Conservation (phyloP, 2,329 filamentous ascomycete species). For the Beauveria medogensis region DNA sequence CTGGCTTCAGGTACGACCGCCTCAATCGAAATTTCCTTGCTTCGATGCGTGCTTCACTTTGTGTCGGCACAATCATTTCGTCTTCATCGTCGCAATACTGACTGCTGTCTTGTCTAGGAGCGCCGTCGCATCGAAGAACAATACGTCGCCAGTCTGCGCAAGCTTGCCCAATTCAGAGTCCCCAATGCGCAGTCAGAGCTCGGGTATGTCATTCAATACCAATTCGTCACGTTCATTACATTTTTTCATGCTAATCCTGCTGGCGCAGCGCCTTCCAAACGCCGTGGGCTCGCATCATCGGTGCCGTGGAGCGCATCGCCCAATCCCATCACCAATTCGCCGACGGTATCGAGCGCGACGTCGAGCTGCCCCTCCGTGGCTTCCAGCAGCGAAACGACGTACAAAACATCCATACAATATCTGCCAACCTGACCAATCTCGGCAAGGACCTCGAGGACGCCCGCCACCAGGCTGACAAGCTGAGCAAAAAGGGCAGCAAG, state of each 20-base stretch:
- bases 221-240: too few relatives aligned
- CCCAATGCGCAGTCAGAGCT: constrained; percentile 73
- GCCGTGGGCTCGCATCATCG: constrained; percentile 83
- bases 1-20: constrained; percentile 74
- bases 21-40: background rate
- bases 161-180: constrained; percentile 65
- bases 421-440: constrained; percentile 69
- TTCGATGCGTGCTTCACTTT: background rate
- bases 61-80: too few relatives aligned
- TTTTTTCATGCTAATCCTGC: background rate
- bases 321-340: constrained; percentile 76
- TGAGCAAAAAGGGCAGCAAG: constrained; percentile 69
- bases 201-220: constrained; percentile 55
- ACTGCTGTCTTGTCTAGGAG: constrained; percentile 51
- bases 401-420: constrained; percentile 71
- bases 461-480: constrained; percentile 77
- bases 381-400: constrained; percentile 72
- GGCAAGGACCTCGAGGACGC: constrained; percentile 80
- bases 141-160: constrained; percentile 76
- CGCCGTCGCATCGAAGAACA: constrained; percentile 84
- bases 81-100: background rate
- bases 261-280: constrained; percentile 69
- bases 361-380: constrained; percentile 73
- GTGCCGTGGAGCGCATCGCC: constrained; percentile 71
- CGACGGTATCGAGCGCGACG: constrained; percentile 75